Percentiles rank a stretch among this genome's conserved stretches.
Evolutionary conservation across 2,329 filamentous ascomycete species (phyloP).

Genomic region (Fusarium domesticum): DNA sequence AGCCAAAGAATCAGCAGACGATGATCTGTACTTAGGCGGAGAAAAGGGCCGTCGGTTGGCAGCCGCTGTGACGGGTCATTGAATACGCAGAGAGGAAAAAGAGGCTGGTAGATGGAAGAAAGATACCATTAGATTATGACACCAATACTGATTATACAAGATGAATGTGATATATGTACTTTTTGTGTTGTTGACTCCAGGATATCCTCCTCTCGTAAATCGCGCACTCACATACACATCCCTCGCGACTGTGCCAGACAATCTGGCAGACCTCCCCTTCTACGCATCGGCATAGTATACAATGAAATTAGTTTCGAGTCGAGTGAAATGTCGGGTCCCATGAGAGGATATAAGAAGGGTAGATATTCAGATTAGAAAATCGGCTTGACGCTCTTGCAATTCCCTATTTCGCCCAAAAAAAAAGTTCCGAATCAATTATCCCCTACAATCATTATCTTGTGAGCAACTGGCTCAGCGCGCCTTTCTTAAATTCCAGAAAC

Average conservation of each 20-base stretch:
- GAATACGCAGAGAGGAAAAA: slow-evolving; percentile 4
- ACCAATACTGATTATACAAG: too few species aligned
- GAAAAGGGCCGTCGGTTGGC: slow-evolving; percentile 52
- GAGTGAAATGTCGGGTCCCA: neutral
- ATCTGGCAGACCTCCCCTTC: neutral
- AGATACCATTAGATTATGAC: slow-evolving; percentile 26
- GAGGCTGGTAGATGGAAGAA: slow-evolving; percentile 3
- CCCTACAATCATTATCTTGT: slow-evolving; percentile 17
- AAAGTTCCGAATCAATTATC: slow-evolving; percentile 1
- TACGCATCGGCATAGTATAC: slow-evolving; percentile 5
- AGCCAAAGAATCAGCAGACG: slow-evolving; percentile 58
- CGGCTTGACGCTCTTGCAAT: too few species aligned
- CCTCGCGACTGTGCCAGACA: too few species aligned
- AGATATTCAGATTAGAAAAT: neutral
- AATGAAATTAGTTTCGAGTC: slow-evolving; percentile 1
- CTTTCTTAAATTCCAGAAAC: slow-evolving; percentile 35
- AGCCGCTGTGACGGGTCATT: slow-evolving; percentile 35
- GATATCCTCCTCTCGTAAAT: neutral
- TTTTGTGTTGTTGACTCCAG: neutral
- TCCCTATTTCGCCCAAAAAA: neutral
- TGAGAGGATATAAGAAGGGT: neutral
- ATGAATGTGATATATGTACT: neutral
- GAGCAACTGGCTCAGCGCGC: slow-evolving; percentile 32
- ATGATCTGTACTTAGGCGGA: slow-evolving; percentile 59
- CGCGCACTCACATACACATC: too few species aligned